These are phyloP conservation scores for Myochromella boudieri DNA, from an alignment of 768 basidiomycete species.

Conservation along the genomic window DNA sequence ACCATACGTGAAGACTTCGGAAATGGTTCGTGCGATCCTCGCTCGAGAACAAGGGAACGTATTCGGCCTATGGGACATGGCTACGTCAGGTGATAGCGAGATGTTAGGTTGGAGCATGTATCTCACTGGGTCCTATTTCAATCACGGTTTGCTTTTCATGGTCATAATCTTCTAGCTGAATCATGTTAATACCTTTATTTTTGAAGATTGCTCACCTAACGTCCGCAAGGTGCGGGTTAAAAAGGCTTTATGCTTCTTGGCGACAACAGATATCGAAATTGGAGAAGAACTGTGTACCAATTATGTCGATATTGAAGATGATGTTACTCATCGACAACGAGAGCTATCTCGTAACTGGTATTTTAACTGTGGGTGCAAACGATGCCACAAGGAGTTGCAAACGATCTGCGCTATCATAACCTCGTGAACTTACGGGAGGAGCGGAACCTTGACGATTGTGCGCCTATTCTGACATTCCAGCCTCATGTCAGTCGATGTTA, in stretches of 20 bases:
- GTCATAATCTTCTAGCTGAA: background rate
- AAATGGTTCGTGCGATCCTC: conserved; percentile 51
- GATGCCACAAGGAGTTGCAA: conserved; percentile 37
- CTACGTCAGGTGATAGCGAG: conserved; percentile 44
- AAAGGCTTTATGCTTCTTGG: conserved; percentile 47
- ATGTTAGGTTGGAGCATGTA: conserved; percentile 71
- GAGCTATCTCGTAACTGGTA: conserved; percentile 54
- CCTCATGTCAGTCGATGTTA: conserved; percentile 7
- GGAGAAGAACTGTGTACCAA: conserved; percentile 63
- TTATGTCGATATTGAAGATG: conserved; percentile 43
- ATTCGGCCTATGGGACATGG: conserved; percentile 68
- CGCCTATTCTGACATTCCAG: conserved; percentile 2
- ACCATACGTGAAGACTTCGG: conserved; percentile 37
- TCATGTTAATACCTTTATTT: background rate
- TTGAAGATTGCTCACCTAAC: conserved; percentile 56
- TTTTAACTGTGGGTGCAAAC: conserved; percentile 50
- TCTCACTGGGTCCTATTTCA: conserved; percentile 63
- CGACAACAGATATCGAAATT: conserved; percentile 36
- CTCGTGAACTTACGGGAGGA: background rate
- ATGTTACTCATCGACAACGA: conserved; percentile 34
- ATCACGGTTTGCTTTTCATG: conserved; percentile 49
- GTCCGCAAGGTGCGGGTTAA: conserved; percentile 44
- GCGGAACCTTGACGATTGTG: conserved; percentile 6
- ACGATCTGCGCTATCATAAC: background rate
- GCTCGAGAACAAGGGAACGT: conserved; percentile 64